Conservation (phyloP, 2,329 filamentous ascomycete species). For the Orbilia blumenaviensis region DNA sequence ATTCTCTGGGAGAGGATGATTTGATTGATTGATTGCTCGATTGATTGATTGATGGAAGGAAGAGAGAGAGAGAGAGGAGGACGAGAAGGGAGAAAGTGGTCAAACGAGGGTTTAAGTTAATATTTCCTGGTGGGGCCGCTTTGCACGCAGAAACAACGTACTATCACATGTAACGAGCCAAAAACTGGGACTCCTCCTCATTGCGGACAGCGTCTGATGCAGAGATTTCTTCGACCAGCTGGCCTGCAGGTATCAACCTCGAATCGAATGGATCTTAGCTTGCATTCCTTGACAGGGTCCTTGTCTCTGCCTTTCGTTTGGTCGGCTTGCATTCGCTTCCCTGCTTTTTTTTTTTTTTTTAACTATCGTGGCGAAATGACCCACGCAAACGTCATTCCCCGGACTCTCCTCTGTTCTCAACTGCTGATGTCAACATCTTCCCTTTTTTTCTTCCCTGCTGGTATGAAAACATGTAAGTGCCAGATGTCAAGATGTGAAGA, state of each 20-base stretch:
- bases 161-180: not conserved
- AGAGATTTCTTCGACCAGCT: conserved; percentile 40
- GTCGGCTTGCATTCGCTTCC: not conserved
- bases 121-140: not conserved
- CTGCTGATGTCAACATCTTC: not conserved
- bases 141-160: not conserved
- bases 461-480: too few species aligned
- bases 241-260: conserved; percentile 36
- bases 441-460: too few species aligned
- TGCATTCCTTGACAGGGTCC: conserved; percentile 36
- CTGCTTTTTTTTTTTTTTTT: conserved; percentile 14
- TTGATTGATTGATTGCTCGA: not conserved
- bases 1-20: not conserved
- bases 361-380: conserved; percentile 36
- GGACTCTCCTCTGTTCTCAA: not conserved
- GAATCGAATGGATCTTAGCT: conserved; percentile 30
- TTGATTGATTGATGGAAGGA: not conserved
- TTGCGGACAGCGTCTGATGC: conserved; percentile 17
- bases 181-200: conserved; percentile 20
- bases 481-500: not conserved
- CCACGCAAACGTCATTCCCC: conserved; percentile 49
- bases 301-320: not conserved
- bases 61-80: not conserved
- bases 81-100: conserved; percentile 4
- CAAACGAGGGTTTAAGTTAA: conserved; percentile 23